Evolutionary conservation across 2,329 filamentous ascomycete species (phyloP).

Genomic region (Colletotrichum siamense): DNA sequence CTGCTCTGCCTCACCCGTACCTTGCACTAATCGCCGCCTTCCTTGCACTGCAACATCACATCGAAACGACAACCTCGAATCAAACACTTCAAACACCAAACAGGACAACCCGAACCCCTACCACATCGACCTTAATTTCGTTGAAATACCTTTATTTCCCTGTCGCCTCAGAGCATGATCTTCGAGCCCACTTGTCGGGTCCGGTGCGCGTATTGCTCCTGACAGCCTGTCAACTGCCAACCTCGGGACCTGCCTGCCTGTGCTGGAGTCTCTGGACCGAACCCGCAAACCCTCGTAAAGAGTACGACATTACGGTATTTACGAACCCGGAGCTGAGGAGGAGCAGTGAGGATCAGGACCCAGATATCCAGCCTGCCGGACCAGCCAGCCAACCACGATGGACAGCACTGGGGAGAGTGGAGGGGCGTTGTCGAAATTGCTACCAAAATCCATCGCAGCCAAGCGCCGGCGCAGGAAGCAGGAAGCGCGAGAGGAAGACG

Average conservation of each 20-base stretch:
- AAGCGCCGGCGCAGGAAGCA: conserved; percentile 56
- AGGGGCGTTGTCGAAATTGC: conserved; percentile 50
- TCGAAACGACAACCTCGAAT: not conserved
- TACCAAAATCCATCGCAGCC: conserved; percentile 56
- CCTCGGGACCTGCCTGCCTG: not conserved
- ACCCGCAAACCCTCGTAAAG: conserved; percentile 2
- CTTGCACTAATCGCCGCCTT: not conserved
- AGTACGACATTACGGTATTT: conserved; percentile 7
- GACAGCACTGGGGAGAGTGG: conserved; percentile 3
- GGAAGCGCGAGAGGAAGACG: conserved; percentile 40
- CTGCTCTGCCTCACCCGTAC: not conserved
- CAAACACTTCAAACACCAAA: not conserved
- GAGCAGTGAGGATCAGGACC: not conserved
- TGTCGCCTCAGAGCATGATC: not conserved
- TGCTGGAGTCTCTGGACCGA: not conserved
- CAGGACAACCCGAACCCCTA: not conserved
- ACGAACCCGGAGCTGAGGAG: not conserved
- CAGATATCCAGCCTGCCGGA: not conserved
- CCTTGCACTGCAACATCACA: not conserved
- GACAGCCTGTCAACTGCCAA: not conserved
- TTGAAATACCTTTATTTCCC: not conserved
- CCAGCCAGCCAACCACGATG: not conserved
- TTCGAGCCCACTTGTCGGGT: conserved; percentile 10
- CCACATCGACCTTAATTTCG: conserved; percentile 9
- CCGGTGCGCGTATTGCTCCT: conserved; percentile 8